Base-by-base conservation (phyloP, 192 early-diverging fungal genomes). In the Entomortierella lignicola region DNA sequence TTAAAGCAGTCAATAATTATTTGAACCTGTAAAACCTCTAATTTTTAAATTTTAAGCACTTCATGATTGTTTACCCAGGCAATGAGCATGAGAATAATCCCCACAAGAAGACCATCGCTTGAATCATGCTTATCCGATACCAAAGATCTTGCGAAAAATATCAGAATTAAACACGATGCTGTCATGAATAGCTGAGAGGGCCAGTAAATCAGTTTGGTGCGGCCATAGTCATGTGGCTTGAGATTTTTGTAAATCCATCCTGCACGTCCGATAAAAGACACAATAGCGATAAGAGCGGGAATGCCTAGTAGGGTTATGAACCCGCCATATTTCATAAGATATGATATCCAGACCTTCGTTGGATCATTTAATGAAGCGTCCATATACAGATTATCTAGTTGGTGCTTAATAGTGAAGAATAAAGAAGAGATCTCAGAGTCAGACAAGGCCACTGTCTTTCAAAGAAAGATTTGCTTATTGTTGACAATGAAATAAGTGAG, bases 121-220 rank as follows among this genome's bases (percentile, higher is more conserved):
- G 39, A 21, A 51, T 42, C 55, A 30, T 12, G 34, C 3, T 44
- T 12, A 15, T 18, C 27, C 10, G 10, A 39, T 53, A 30, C 25
- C 23, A 37, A 37, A 37, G 6, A n/a, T 39, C 25, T 2, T 37
- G 23, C 48, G 7, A 65, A 34, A 6, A 23, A 41, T 15, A 70
- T 13, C 13, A 70, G 21, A 32, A 69, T 32, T 17, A 61, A 25
- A 23, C 67, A 54, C 2, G 61, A 48, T 13, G 61, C 8, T 1
- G 23, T 18, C 6, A 79, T 69, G 26, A 61, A 66, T 18, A 61
- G 34, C 57, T 79, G 75, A 0, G 61, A 51, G 1, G 75, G 75
- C 67, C 67, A 70, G 63, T 60, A 79, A 47, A 70, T 79, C 39
- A 43, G 8, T 26, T 54, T 37, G 34, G 75, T 79, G 12, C 67